Evolutionary conservation across 2,329 filamentous ascomycete genomes (phyloP), one percentile per base, ranked within the genome.

Genomic region (Pseudocercospora crystallina): DNA sequence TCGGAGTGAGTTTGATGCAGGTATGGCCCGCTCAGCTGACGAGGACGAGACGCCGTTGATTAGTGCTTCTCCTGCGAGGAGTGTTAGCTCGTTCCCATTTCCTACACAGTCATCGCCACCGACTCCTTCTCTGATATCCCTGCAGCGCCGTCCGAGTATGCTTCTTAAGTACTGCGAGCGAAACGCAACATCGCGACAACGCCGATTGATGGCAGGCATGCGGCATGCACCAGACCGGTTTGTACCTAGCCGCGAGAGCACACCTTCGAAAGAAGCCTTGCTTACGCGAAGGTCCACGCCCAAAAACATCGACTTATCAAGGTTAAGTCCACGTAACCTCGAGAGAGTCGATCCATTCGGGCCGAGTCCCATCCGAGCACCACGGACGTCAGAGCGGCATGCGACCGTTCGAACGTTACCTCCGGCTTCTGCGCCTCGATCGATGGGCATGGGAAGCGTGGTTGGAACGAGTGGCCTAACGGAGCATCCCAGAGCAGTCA

Each of bases 201-300:
- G 53, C 29, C 43, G 55, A 9, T 31, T 54, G 12, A 58, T 59
- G 57, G 52, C 38, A 37, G 53, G 43, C 10, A 48, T 52, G 34
- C 58, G 59, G 32, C 65, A 57, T 26, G 74, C 72, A 9, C 77
- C 77, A 15, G 83, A 86, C 65, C 76, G 84, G 26, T 86, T 85
- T 62, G 76, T 86, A 38, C 74, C 79, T 30, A 62, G 62, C 40
- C 60, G 65, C 10, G 30, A 49, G 13, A 49, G 40, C 10, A 65
- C 61, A 14, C 64, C 65, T 13, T 62, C 60, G 9, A 66, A 65
- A 41, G 59, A 65, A 35, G 39, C 41, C 33, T 17, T 47, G 5
- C 30, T 26, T 26, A 26, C 20, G 20, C 20, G 20, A 26, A 26
- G 30, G 11, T 36, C 12, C 11, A 13, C 8, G n/a, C 13, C 29